Conservation (phyloP, 2,329 filamentous ascomycete species). For the Calonectria pteridis region DNA sequence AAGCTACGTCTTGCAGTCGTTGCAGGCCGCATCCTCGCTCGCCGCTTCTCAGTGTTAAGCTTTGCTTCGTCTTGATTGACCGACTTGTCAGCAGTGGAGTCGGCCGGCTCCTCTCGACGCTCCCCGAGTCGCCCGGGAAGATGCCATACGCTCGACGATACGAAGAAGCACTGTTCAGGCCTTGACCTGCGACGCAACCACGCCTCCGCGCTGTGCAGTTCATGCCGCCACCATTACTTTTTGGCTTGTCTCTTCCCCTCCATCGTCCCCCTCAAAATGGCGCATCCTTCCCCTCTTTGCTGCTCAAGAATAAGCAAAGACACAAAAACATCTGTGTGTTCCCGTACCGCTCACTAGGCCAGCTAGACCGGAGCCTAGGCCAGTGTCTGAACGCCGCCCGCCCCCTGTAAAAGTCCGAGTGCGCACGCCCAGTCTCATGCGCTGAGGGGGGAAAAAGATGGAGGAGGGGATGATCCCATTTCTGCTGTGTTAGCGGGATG, state of each 20-base stretch:
- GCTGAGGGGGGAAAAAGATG: neutral
- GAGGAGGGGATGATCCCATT: constrained; percentile 1
- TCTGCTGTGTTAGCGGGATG: neutral
- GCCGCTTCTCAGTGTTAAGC: neutral
- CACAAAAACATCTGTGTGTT: neutral
- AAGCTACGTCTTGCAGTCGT: neutral
- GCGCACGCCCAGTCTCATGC: neutral
- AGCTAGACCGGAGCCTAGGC: neutral
- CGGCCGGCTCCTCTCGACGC: neutral
- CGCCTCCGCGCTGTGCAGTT: constrained; percentile 3
- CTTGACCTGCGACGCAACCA: neutral
- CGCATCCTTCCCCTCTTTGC: neutral
- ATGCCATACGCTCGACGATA: constrained; percentile 3
- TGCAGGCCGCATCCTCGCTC: constrained; percentile 4
- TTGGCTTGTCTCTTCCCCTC: neutral
- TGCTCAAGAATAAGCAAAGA: neutral
- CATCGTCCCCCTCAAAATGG: neutral
- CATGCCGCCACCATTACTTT: constrained; percentile 13
- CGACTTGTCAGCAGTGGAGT: neutral
- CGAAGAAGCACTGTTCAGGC: constrained; percentile 8
- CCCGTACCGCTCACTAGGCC: neutral
- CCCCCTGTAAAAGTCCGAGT: constrained; percentile 13
- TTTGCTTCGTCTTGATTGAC: neutral
- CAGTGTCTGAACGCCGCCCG: neutral
- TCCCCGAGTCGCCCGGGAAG: constrained; percentile 7